Percentiles rank a stretch among this genome's conserved stretches.
Conservation (phyloP, 2,329 filamentous ascomycete species). For the Ascosphaera apis region DNA sequence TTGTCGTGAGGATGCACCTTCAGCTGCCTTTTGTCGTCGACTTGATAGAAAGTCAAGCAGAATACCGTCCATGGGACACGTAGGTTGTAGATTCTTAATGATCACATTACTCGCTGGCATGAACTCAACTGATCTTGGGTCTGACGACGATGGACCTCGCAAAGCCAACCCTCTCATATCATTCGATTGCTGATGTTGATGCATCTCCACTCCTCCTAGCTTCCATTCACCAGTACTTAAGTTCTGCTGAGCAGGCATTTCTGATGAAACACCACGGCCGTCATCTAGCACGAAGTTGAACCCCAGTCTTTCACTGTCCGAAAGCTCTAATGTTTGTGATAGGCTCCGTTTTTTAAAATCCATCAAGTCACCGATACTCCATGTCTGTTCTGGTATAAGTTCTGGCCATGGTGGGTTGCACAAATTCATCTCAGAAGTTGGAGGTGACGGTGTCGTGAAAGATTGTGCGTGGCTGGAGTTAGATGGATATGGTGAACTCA, state of each 20-base stretch:
- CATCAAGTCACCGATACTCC: constrained; percentile 5
- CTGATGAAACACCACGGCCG: background rate
- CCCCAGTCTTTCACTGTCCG: constrained; percentile 40
- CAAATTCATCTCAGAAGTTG: background rate
- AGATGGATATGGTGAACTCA: background rate
- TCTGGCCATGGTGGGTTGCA: background rate
- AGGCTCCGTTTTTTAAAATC: constrained; percentile 20
- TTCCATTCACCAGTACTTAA: background rate
- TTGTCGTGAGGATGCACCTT: constrained; percentile 40
- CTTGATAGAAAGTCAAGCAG: constrained; percentile 57
- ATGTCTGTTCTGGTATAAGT: background rate
- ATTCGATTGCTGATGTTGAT: background rate
- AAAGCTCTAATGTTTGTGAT: constrained; percentile 35
- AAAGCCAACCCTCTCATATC: background rate
- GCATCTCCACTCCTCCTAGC: background rate
- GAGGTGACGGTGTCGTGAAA: background rate
- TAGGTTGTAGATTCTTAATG: constrained; percentile 35
- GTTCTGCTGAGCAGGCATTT: background rate
- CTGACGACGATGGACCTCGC: background rate
- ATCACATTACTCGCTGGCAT: background rate
- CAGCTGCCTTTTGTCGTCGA: constrained; percentile 39
- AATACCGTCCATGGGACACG: constrained; percentile 57
- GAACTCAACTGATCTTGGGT: background rate
- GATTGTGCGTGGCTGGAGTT: background rate
- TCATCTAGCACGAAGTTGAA: constrained; percentile 50